phyloP scores from a whole-genome alignment of 2,329 filamentous ascomycete genomes.

The Fusarium praegraminearum region DNA sequence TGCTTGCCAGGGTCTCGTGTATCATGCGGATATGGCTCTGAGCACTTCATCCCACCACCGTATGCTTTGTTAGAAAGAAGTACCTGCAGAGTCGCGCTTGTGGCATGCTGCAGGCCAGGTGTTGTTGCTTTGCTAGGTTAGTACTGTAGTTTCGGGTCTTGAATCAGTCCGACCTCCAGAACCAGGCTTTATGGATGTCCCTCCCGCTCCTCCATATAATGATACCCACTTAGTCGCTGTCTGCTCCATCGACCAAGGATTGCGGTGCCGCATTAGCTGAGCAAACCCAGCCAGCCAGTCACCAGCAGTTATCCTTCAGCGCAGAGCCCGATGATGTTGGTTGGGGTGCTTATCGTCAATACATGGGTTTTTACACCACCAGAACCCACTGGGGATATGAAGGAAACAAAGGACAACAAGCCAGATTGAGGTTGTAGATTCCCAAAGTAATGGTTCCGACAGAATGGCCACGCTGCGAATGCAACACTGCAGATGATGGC shows the following conservation, averaged over 20 bases:
- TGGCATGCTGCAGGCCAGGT: slow-evolving; percentile 18
- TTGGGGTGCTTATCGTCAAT: slow-evolving; percentile 6
- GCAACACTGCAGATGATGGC: slow-evolving; percentile 34
- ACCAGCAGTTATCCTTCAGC: background rate
- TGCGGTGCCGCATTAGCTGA: slow-evolving; percentile 26
- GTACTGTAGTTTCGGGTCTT: slow-evolving; percentile 24
- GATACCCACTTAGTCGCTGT: slow-evolving; percentile 34
- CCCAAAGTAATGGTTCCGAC: slow-evolving; percentile 7
- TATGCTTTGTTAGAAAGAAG: slow-evolving; percentile 14
- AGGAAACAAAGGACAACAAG: slow-evolving; percentile 8
- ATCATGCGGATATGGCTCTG: slow-evolving; percentile 23
- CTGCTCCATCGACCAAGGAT: slow-evolving; percentile 34
- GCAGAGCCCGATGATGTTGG: slow-evolving; percentile 21
- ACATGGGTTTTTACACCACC: slow-evolving; percentile 3
- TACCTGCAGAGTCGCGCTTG: slow-evolving; percentile 33
- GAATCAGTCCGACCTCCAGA: slow-evolving; percentile 24
- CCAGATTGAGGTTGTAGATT: background rate
- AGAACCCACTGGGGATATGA: background rate
- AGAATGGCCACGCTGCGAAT: slow-evolving; percentile 23
- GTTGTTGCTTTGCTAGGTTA: slow-evolving; percentile 12
- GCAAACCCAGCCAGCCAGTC: slow-evolving; percentile 21
- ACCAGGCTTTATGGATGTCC: slow-evolving; percentile 28
- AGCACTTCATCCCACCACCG: slow-evolving; percentile 31
- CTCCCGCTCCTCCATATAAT: slow-evolving; percentile 36
- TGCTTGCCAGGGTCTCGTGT: slow-evolving; percentile 10